Evolutionary conservation across 2,329 filamentous ascomycete species (phyloP), one percentile per base, ranked within the genome.

Genomic region (Phaeosphaeriaceae sp.): DNA sequence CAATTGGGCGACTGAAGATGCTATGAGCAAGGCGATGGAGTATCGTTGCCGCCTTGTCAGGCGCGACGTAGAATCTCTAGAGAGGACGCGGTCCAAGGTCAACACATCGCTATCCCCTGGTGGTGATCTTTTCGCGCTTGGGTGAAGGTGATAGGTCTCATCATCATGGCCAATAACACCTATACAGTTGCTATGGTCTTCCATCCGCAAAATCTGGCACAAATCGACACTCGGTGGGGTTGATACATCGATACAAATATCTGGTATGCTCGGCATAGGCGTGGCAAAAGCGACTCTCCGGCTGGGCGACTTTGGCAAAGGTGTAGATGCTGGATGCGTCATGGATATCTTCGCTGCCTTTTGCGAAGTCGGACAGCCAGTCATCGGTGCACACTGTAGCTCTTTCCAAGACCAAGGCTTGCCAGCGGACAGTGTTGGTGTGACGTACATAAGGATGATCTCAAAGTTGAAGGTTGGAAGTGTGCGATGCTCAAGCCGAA

Each of bases 401-500:
- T 63, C 62, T 55, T 48, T 54, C 60, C 62, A 67, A 5, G 49
- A 51, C 62, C 62, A 67, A 11, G 56, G 48, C 4, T 49, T 57
- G 1, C 1, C 33, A 11, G 5, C 11, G 1, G 22, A 19, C 6
- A 20, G 6, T 10, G 15, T 15, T 13, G 31, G 31, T 1, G 31
- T 20, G 3, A 10, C 20, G 17, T 13, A 20, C 10, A 24, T 41
- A n/a, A 69, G 55, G 41, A 69, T 60, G 33, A 69, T 51, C 24
- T 68, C 62, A 46, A 69, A 69, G 47, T 54, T 62, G 19, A 56
- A 44, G 27, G 63, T 60, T 17, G 67, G 44, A 10, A 63, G 46
- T 49, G 58, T 68, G 0, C 63, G 65, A 61, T 69, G 67, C 52
- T 69, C 65, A 2, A 69, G 58, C 17, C 60, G 56, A 17, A 69